phyloP scores from a whole-genome alignment of 495 filamentous ascomycete species.

The Talaromyces trachyspermus region DNA sequence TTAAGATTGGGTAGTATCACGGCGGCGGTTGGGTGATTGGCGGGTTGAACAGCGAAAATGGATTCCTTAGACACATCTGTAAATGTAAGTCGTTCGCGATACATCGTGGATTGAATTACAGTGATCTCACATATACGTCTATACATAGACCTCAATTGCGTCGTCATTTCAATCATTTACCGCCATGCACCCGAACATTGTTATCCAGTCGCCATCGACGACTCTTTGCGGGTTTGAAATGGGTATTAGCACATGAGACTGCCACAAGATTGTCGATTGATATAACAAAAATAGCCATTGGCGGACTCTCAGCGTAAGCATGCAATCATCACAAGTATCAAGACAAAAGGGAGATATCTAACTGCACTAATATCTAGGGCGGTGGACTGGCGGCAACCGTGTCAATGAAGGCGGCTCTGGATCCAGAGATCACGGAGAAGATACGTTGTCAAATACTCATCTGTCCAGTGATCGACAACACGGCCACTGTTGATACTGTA shows the following conservation, averaged over 20 bases:
- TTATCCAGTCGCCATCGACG: neutral
- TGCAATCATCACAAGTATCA: neutral
- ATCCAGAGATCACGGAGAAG: neutral
- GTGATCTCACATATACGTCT: neutral
- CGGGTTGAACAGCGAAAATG: too few species aligned
- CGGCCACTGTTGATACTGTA: neutral
- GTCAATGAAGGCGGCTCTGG: neutral
- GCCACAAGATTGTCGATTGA: neutral
- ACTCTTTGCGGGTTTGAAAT: conserved; percentile 1
- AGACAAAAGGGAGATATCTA: neutral
- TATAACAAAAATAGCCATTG: neutral
- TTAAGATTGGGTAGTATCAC: too few species aligned
- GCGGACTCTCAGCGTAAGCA: neutral
- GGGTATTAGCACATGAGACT: neutral
- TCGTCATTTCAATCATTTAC: neutral
- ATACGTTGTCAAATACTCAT: neutral
- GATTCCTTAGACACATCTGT: too few species aligned
- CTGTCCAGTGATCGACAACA: neutral
- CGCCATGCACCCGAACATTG: conserved; percentile 1
- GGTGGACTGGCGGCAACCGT: neutral
- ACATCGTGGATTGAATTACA: too few species aligned
- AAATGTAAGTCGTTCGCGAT: too few species aligned
- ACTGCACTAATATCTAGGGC: neutral
- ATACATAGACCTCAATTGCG: neutral
- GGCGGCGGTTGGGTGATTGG: too few species aligned